Percentiles rank a stretch among this genome's conserved stretches.
Evolutionary conservation across 352 stramenopile species (phyloP).

Genomic region (Globisporangium megalacanthum): DNA sequence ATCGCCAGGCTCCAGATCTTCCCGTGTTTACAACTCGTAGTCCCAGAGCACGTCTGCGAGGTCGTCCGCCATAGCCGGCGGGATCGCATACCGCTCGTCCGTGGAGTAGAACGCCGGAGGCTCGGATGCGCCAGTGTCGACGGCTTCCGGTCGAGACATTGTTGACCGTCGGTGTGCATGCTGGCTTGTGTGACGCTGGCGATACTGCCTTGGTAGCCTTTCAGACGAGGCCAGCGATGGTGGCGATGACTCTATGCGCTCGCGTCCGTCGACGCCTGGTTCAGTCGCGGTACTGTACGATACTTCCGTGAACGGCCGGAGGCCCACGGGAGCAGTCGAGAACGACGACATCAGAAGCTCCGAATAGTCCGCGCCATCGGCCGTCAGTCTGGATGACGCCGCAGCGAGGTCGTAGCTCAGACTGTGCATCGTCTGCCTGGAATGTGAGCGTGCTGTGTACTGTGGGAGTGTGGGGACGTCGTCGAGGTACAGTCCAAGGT

Average conservation of each 20-base stretch:
- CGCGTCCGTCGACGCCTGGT: neutral
- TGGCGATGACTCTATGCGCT: neutral
- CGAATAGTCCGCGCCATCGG: conserved; percentile 3
- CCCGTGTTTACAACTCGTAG: neutral
- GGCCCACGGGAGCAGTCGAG: neutral
- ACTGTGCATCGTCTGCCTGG: neutral
- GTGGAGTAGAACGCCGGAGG: conserved; percentile 2
- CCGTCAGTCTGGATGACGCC: neutral
- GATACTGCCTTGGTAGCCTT: conserved; percentile 1
- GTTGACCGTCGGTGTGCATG: neutral
- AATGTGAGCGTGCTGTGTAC: conserved; percentile 1
- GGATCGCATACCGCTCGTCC: conserved; percentile 7
- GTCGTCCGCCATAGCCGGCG: conserved; percentile 12
- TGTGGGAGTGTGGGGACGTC: neutral
- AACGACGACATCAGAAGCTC: conserved; percentile 12
- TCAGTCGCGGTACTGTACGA: neutral
- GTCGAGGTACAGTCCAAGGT: neutral
- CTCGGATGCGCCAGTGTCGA: neutral
- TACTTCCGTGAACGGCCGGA: neutral
- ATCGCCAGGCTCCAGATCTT: no score
- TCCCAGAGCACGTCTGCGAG: conserved; percentile 14
- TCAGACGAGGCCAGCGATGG: conserved; percentile 9
- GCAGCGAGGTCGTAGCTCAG: neutral
- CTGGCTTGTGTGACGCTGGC: neutral
- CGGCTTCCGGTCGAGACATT: neutral